phyloP scores from a whole-genome alignment of 1,139 yeast species.

The Yamadazyma siamensis region DNA sequence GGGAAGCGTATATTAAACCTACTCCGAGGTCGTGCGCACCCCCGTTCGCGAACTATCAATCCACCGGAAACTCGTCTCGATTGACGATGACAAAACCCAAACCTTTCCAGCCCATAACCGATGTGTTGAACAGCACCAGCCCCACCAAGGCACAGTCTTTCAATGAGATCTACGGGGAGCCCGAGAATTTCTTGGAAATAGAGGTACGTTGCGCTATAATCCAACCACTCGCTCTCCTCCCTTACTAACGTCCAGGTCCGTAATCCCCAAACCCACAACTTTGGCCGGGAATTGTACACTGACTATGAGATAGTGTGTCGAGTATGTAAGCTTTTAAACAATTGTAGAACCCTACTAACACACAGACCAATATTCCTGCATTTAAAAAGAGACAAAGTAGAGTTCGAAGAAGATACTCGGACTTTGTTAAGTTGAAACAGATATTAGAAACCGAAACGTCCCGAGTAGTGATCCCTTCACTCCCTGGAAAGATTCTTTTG shows the following conservation, averaged over 20 bases:
- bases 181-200: slow-evolving; percentile 90
- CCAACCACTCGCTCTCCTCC: too few species aligned
- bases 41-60: background rate
- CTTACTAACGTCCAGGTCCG: slow-evolving; percentile 22
- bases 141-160: slow-evolving; percentile 59
- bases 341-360: slow-evolving; percentile 11
- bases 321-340: slow-evolving; percentile 17
- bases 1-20: too few species aligned
- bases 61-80: too few species aligned
- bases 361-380: slow-evolving; percentile 75
- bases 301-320: slow-evolving; percentile 90
- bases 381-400: slow-evolving; percentile 63
- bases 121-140: slow-evolving; percentile 35
- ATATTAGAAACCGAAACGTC: slow-evolving; percentile 73
- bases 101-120: slow-evolving; percentile 48
- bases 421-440: slow-evolving; percentile 78
- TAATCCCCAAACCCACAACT: slow-evolving; percentile 78
- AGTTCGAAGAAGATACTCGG: slow-evolving; percentile 86
- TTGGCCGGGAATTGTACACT: slow-evolving; percentile 68
- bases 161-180: slow-evolving; percentile 87
- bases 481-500: slow-evolving; percentile 82
- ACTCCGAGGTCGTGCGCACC: background rate
- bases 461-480: slow-evolving; percentile 76
- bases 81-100: slow-evolving; percentile 35
- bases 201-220: slow-evolving; percentile 71